Conservation (phyloP, 352 stramenopile species). For the Phytophthora sojae region DNA sequence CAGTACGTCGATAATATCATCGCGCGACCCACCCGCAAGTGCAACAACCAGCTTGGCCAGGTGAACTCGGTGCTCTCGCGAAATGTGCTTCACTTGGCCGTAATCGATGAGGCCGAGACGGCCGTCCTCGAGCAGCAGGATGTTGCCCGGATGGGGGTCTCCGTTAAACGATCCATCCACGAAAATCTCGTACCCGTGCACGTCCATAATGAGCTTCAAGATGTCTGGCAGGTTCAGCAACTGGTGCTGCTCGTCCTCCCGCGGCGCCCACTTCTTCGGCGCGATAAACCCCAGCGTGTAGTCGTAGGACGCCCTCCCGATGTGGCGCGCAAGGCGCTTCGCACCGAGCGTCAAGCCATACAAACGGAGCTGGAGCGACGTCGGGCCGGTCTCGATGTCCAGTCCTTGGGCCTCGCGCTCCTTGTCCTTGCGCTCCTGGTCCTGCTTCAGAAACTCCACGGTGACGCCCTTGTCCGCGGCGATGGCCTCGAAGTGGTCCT, state of each 20-base stretch:
- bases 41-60: conserved; percentile 88
- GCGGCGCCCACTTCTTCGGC: conserved; percentile 48
- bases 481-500: conserved; percentile 92
- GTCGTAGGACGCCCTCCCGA: conserved; percentile 71
- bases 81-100: conserved; percentile 91
- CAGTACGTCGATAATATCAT: conserved; percentile 81
- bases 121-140: conserved; percentile 90
- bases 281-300: conserved; percentile 88
- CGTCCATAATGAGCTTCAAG: conserved; percentile 88
- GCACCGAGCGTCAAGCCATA: conserved; percentile 57
- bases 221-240: conserved; percentile 86
- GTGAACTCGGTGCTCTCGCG: conserved; percentile 64
- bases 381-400: conserved; percentile 79
- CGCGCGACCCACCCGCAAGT: conserved; percentile 71
- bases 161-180: conserved; percentile 93
- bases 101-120: conserved; percentile 93
- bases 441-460: conserved; percentile 81
- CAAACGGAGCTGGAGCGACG: conserved; percentile 60
- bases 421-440: conserved; percentile 79
- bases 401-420: conserved; percentile 65
- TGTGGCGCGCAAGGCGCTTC: conserved; percentile 47
- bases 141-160: conserved; percentile 93
- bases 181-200: conserved; percentile 94
- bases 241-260: conserved; percentile 52
- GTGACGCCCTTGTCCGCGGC: conserved; percentile 88